Base-by-base conservation (phyloP, 306 rosid species). In the Astragalus glycyphyllos region DNA sequence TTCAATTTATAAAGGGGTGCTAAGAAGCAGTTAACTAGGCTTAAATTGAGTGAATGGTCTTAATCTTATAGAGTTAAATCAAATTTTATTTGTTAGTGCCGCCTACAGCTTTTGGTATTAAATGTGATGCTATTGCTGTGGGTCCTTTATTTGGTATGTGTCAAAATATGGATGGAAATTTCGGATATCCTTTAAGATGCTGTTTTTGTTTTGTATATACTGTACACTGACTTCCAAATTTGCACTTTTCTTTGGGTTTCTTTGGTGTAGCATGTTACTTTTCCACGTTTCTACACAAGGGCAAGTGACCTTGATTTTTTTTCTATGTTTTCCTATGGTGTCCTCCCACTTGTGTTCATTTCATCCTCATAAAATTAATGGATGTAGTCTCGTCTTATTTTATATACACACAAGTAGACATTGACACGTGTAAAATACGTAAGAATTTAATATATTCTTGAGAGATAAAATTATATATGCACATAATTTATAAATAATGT, bases 51-150 rank as follows among this genome's bases (percentile, higher is more conserved):
- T 79, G 62, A 51, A 58, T 15, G 40, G 90, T 81, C 82, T 11
- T 20, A 74, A 63, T 86, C 79, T 60, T 46, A 1, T n/a, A 58
- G 31, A 20, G 67, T 66, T 42, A 60, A 68, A 68, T 78, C 78
- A 84, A 14, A 0, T 38, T 80, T 84, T 77, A 32, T 60, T 44
- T 72, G 71, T 5, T 79, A 65, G 91, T 88, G 97, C 97, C 89
- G 86, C 69, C 89, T 23, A 60, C 48, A 53, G 79, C 85, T 83
- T 91, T 83, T 69, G 71, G 7, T 40, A 79, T 78, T 86, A 73
- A 84, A 51, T 77, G 83, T 26, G 35, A 46, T 41, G 20, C 13
- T 11, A 2, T 20, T 26, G 62, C 4, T 44, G 70, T 56, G 59
- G 86, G 82, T 50, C 81, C 76, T 13, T 13, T 4, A 13, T 37